Evolutionary conservation across 257 asterid species (phyloP).

Genomic region (Solanum piurae): DNA sequence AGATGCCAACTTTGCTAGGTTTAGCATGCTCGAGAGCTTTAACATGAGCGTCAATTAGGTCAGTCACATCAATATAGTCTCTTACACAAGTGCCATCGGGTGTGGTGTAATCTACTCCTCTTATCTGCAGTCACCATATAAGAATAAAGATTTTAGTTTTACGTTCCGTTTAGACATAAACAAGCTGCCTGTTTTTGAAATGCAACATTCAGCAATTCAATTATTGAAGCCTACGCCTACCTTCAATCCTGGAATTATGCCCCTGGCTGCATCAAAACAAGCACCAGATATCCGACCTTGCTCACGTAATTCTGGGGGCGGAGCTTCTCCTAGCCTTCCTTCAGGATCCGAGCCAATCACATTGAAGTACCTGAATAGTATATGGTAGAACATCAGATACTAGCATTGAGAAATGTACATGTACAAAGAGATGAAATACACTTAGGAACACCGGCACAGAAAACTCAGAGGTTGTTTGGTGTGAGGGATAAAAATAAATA

Average conservation of each 20-base stretch:
- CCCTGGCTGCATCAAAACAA: constrained; percentile 94
- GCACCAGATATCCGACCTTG: constrained; percentile 97
- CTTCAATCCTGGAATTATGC: constrained; percentile 84
- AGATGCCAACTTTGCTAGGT: constrained; percentile 61
- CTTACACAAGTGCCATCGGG: constrained; percentile 84
- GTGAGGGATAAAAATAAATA: too few species aligned
- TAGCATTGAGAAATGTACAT: not conserved
- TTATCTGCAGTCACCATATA: constrained; percentile 31
- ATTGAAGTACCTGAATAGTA: constrained; percentile 62
- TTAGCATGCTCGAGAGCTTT: constrained; percentile 67
- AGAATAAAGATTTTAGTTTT: not conserved
- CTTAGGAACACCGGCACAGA: not conserved
- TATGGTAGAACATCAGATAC: not conserved
- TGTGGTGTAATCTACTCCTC: constrained; percentile 73
- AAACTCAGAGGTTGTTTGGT: not conserved
- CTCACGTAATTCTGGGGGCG: constrained; percentile 81
- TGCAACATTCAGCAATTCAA: not conserved
- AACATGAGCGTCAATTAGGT: constrained; percentile 80
- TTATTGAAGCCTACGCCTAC: constrained; percentile 32
- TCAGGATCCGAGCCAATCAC: constrained; percentile 93
- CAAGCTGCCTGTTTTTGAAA: not conserved
- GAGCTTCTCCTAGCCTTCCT: constrained; percentile 83
- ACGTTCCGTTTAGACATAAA: not conserved
- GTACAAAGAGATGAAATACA: not conserved
- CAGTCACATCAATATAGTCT: constrained; percentile 84